These are phyloP conservation scores for Yamadazyma triangularis DNA, from an alignment of 1,139 yeast genomes.

Conservation along the genomic window DNA sequence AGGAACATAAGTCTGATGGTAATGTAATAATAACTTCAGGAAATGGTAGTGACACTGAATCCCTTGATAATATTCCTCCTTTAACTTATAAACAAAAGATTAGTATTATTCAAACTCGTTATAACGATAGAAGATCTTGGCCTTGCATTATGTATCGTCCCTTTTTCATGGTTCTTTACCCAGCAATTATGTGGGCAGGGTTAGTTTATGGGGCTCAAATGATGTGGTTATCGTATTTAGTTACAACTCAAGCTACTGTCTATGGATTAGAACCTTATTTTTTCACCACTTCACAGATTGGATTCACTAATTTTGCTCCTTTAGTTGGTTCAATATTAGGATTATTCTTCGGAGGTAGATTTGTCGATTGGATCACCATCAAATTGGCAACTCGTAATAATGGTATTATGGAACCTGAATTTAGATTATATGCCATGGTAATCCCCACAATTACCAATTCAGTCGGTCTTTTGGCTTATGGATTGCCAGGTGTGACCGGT, in stretches of 20 bases:
- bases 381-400: conserved; percentile 30
- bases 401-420: conserved; percentile 41
- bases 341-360: conserved; percentile 36
- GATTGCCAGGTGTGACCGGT: conserved; percentile 26
- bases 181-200: conserved; percentile 60
- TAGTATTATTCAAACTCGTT: conserved; percentile 31
- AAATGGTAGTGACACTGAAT: neutral
- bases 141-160: conserved; percentile 35
- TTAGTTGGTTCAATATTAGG: conserved; percentile 37
- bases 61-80: conserved; percentile 16
- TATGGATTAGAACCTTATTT: conserved; percentile 31
- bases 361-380: conserved; percentile 38
- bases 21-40: neutral
- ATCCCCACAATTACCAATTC: conserved; percentile 37
- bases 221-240: conserved; percentile 46
- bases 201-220: conserved; percentile 58
- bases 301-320: conserved; percentile 39
- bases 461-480: conserved; percentile 35
- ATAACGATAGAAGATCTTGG: conserved; percentile 38
- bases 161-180: conserved; percentile 42
- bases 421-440: conserved; percentile 37
- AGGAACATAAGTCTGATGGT: neutral
- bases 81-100: conserved; percentile 33
- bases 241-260: conserved; percentile 40
- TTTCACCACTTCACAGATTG: conserved; percentile 31